Evolutionary conservation across 2,329 filamentous ascomycete species (phyloP), one percentile per base, ranked within the genome.

Genomic region (Phialemoniopsis sp.): DNA sequence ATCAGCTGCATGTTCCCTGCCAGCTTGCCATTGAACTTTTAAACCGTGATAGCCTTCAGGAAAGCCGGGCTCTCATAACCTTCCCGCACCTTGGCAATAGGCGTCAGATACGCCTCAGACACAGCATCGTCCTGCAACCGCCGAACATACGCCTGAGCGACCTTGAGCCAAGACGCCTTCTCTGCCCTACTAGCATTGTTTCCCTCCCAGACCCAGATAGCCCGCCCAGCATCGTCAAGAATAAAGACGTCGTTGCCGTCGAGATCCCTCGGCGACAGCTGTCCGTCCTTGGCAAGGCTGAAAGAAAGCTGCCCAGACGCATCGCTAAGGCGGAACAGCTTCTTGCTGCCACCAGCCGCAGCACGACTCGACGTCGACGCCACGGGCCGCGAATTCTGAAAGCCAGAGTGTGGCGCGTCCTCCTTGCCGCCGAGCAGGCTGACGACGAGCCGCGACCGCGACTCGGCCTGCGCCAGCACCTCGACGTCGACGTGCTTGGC

Each of bases 161-260:
- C 69, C 42, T 66, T 68, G 34, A 82, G 57, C 82, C 82, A 86
- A 54, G 66, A 64, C 5, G 73, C 68, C 56, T 70, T 81, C 60
- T 85, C 82, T 2, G 57, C 59, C 28, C 59, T 59, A 54, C 80
- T 85, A 8, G 81, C 79, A 2, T 65, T 63, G 3, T 60, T 58
- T 1, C 82, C 82, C 50, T 82, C 71, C 82, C 82, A 85, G 3
- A 85, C 77, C 80, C 80, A 86, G 28, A 85, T 63, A 8, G 62
- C 62, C 37, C 56, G 70, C 7, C 79, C 78, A 1, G 64, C 67
- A 47, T 82, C 78, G 43, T 76, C 72, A 15, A 82, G 64, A 15
- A 86, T 54, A 50, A 85, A 85, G 5, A 85, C 72, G 49, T 85
- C 80, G 34, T 70, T 65, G 31, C 68, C 68, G 44, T 81, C 70